These are phyloP conservation scores for Colletotrichum caudatum DNA, from an alignment of 2,329 filamentous ascomycete species.

Conservation along the genomic window DNA sequence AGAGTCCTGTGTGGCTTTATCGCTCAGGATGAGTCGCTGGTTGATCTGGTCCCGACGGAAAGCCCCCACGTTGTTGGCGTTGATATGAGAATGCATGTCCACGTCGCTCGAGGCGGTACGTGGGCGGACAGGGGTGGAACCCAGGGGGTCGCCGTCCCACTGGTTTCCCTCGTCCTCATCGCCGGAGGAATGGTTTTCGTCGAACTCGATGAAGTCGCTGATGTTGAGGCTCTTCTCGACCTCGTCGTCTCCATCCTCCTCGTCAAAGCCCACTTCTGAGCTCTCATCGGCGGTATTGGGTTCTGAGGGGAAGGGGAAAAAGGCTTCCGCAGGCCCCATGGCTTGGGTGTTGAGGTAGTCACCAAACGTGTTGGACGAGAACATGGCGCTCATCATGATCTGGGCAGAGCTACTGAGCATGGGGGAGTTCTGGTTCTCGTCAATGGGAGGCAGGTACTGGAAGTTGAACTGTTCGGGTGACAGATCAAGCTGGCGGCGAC, in stretches of 20 bases:
- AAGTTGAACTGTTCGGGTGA: conserved; percentile 68
- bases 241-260: conserved; percentile 72
- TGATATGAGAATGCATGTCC: conserved; percentile 69
- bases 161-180: conserved; percentile 68
- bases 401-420: conserved; percentile 77
- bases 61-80: conserved; percentile 77
- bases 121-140: conserved; percentile 65
- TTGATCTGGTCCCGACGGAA: conserved; percentile 79
- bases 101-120: conserved; percentile 62
- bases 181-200: conserved; percentile 68
- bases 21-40: conserved; percentile 70
- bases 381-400: conserved; percentile 83
- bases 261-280: conserved; percentile 57
- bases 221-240: conserved; percentile 74
- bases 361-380: conserved; percentile 66
- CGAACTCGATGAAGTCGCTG: conserved; percentile 79
- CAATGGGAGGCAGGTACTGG: conserved; percentile 53
- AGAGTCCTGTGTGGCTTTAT: conserved; percentile 71
- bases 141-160: conserved; percentile 60
- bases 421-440: conserved; percentile 59
- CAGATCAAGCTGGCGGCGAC: conserved; percentile 62
- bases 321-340: conserved; percentile 80
- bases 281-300: conserved; percentile 66
- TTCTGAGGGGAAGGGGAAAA: conserved; percentile 77
- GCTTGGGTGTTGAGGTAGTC: conserved; percentile 72